Evolutionary conservation across 108 stramenopile genomes (phyloP).

Genomic region (Asterionellopsis glacialis): DNA sequence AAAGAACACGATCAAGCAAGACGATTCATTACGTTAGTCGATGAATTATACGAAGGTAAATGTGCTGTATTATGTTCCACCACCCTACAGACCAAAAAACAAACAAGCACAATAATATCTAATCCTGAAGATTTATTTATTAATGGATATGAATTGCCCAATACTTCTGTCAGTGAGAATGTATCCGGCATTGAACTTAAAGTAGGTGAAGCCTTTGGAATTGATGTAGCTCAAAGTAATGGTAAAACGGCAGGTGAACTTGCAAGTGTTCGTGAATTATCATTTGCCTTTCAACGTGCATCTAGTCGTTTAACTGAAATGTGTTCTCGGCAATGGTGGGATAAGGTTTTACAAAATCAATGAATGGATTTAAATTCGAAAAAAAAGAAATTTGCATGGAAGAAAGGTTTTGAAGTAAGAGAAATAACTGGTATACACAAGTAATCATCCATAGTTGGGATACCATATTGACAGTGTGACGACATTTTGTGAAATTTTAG

Average conservation of each 20-base stretch:
- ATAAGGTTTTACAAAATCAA: slow-evolving; percentile 18
- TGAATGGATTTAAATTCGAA: neutral
- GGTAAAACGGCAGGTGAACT: slow-evolving; percentile 58
- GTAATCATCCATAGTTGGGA: no score
- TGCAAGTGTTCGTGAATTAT: slow-evolving; percentile 80
- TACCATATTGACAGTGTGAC: no score
- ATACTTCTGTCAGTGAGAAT: slow-evolving; percentile 27
- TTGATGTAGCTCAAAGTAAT: slow-evolving; percentile 45
- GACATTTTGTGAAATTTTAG: no score
- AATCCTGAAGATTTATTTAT: slow-evolving; percentile 43
- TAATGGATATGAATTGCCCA: no score
- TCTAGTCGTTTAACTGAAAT: slow-evolving; percentile 84
- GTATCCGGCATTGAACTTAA: slow-evolving; percentile 6
- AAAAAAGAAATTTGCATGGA: neutral
- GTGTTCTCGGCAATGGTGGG: slow-evolving; percentile 80
- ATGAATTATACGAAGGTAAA: slow-evolving; percentile 93
- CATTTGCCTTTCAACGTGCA: slow-evolving; percentile 80
- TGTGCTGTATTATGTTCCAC: slow-evolving; percentile 61
- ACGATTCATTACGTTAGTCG: slow-evolving; percentile 96
- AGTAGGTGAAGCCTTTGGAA: slow-evolving; percentile 26
- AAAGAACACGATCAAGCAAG: slow-evolving; percentile 75
- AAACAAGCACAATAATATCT: no score
- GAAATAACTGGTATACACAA: no score
- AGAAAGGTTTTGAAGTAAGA: no score
- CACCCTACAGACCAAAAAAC: no score